Conservation (phyloP, 495 filamentous ascomycete genomes). For the Penicillium manginii region DNA sequence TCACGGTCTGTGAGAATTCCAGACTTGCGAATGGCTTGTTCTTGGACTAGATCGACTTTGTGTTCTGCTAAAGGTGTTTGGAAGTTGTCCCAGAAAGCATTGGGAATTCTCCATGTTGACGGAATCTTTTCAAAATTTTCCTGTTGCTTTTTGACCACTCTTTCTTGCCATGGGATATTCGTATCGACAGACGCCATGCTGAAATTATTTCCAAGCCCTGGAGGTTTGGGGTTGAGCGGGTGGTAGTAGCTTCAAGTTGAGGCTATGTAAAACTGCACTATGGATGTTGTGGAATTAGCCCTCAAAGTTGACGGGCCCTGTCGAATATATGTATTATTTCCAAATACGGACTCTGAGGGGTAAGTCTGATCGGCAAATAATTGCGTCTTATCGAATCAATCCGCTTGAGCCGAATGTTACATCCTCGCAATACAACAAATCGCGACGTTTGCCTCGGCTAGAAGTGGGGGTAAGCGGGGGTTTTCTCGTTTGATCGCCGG, state of each 20-base stretch:
- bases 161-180: constrained; percentile 19
- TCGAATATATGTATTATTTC: too few relatives aligned
- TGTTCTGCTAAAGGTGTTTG: constrained; percentile 15
- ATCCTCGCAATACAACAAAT: neutral
- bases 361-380: too few relatives aligned
- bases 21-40: constrained; percentile 24
- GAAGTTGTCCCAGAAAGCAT: constrained; percentile 13
- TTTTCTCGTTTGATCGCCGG: neutral
- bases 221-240: neutral
- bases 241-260: too few relatives aligned
- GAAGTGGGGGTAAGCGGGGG: neutral
- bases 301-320: too few relatives aligned
- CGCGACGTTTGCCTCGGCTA: neutral
- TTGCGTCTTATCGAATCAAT: too few relatives aligned
- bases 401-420: too few relatives aligned
- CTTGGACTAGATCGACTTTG: constrained; percentile 27
- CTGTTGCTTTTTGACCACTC: constrained; percentile 37
- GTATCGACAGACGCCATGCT: constrained; percentile 10
- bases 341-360: too few relatives aligned
- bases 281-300: too few relatives aligned
- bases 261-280: too few relatives aligned
- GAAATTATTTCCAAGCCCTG: too few relatives aligned
- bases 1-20: constrained; percentile 41
- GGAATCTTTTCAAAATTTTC: constrained; percentile 37
- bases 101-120: constrained; percentile 24